These are phyloP conservation scores for Chrysanthemum seticuspe DNA, from an alignment of 129 eudicot genomes.

Conservation along the genomic window DNA sequence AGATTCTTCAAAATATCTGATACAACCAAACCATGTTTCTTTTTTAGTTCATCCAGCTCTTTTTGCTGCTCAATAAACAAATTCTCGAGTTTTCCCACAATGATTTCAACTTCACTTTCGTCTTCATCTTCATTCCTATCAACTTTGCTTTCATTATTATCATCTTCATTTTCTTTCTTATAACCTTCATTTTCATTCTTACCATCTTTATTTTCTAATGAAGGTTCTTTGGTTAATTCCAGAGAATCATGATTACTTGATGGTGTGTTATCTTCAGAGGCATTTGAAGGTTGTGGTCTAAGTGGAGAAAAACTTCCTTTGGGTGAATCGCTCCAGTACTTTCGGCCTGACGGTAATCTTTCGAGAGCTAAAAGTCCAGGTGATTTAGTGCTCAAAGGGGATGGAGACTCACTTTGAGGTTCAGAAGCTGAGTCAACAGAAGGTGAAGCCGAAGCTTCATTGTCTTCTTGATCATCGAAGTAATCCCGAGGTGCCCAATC, in stretches of 20 bases:
- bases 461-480: conserved; percentile 34
- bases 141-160: not conserved
- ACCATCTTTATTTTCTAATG: conserved; percentile 28
- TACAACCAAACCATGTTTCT: conserved; percentile 57
- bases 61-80: conserved; percentile 62
- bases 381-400: conserved; percentile 42
- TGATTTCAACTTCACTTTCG: conserved; percentile 33
- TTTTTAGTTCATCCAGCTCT: conserved; percentile 70
- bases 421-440: conserved; percentile 38
- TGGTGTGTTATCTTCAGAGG: conserved; percentile 32
- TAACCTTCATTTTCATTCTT: conserved; percentile 15
- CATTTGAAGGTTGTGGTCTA: conserved; percentile 45
- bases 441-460: conserved; percentile 27
- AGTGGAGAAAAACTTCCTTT: conserved; percentile 57
- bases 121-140: conserved; percentile 6
- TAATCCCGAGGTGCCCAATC: conserved; percentile 75
- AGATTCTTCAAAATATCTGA: conserved; percentile 53
- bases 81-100: conserved; percentile 51
- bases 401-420: conserved; percentile 32
- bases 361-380: conserved; percentile 48
- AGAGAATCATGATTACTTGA: not conserved
- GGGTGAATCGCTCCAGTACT: conserved; percentile 84
- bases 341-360: conserved; percentile 75
- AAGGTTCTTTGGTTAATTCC: conserved; percentile 31
- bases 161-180: not conserved